These are phyloP conservation scores for Handroanthus guayacan DNA, from an alignment of 257 asterid species.

Conservation along the genomic window DNA sequence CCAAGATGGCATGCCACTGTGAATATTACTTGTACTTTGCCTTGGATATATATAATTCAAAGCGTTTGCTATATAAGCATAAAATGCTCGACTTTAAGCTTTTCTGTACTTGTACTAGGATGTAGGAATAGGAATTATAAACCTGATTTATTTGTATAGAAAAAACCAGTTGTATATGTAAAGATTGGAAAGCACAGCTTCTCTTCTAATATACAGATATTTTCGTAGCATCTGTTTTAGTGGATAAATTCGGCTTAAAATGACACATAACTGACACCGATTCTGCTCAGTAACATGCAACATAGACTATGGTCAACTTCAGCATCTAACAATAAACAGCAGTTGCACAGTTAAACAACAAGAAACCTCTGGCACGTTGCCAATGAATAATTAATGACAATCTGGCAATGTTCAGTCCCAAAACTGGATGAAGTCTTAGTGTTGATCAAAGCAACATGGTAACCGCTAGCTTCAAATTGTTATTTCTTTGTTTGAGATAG, in stretches of 20 bases:
- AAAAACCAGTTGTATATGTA: slow-evolving; percentile 21
- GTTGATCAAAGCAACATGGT: slow-evolving; percentile 20
- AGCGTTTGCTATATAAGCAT: not conserved
- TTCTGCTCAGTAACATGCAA: not conserved
- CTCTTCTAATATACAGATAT: not conserved
- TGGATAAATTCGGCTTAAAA: not conserved
- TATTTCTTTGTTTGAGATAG: slow-evolving; percentile 57
- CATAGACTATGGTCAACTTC: not conserved
- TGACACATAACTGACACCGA: not conserved
- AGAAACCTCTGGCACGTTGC: not conserved
- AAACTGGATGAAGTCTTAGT: slow-evolving; percentile 36
- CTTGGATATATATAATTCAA: no score
- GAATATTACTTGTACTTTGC: not conserved
- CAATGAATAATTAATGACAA: slow-evolving; percentile 25
- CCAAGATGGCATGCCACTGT: slow-evolving; percentile 6
- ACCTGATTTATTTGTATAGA: slow-evolving; percentile 11
- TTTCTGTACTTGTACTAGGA: slow-evolving; percentile 8
- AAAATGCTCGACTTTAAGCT: not conserved
- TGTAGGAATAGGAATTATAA: slow-evolving; percentile 9
- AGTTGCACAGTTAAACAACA: not conserved
- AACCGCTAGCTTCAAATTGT: slow-evolving; percentile 25
- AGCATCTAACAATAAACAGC: not conserved
- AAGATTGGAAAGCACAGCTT: slow-evolving; percentile 22
- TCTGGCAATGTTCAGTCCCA: slow-evolving; percentile 36
- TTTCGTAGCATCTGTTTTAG: not conserved